phyloP scores from a whole-genome alignment of 2,329 filamentous ascomycete genomes.

The Ascochyta rabiei region DNA sequence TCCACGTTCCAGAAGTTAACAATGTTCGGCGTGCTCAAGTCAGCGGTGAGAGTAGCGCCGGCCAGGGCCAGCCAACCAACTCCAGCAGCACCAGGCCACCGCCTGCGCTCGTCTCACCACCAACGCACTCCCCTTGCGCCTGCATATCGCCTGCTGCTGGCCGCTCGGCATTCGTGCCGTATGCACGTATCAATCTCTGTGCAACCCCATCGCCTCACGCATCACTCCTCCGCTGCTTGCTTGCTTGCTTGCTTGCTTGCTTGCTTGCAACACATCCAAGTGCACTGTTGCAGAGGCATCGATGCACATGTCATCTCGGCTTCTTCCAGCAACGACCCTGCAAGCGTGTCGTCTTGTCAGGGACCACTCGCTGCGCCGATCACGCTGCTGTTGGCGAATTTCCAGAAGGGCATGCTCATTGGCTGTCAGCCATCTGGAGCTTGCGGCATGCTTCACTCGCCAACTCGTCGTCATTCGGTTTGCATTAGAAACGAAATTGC shows the following conservation, averaged over 20 bases:
- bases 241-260: too few relatives aligned
- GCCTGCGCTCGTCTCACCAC: constrained; percentile 11
- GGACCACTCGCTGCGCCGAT: constrained; percentile 9
- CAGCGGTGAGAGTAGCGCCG: constrained; percentile 14
- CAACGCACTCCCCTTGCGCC: constrained; percentile 14
- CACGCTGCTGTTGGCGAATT: background rate
- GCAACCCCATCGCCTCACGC: constrained; percentile 3
- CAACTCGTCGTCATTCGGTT: background rate
- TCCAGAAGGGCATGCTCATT: background rate
- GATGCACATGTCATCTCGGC: background rate
- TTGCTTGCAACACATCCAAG: background rate
- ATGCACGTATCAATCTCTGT: constrained; percentile 4
- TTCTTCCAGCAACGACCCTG: constrained; percentile 3
- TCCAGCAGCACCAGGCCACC: background rate
- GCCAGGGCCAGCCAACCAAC: constrained; percentile 9
- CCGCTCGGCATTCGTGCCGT: background rate
- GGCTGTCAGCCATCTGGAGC: background rate
- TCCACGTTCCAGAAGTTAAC: constrained; percentile 18
- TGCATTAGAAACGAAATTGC: background rate
- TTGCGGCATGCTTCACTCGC: constrained; percentile 1
- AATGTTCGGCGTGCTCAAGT: constrained; percentile 8
- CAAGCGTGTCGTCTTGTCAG: constrained; percentile 16
- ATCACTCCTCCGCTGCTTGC: background rate
- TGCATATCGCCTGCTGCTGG: constrained; percentile 1
- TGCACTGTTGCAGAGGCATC: background rate